Conservation (phyloP, 202 grass and related monocot species). For the Hordeum pubiflorum region DNA sequence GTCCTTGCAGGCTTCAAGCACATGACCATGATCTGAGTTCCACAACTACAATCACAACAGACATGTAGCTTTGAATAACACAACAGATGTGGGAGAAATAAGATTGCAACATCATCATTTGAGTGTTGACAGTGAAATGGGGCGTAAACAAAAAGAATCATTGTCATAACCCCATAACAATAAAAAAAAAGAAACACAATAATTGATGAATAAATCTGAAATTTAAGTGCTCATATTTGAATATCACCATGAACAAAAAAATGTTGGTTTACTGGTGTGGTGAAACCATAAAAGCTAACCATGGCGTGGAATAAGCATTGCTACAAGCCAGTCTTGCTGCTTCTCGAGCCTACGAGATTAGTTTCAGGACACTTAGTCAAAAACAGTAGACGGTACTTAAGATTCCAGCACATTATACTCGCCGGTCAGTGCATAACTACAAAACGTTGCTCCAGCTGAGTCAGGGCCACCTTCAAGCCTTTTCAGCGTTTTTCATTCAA, state of each 20-base stretch:
- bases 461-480: neutral
- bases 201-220: neutral
- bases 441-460: neutral
- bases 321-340: neutral
- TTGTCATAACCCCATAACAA: neutral
- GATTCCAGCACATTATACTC: neutral
- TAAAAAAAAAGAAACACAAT: neutral
- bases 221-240: neutral
- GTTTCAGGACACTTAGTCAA: neutral
- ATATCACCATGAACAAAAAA: neutral
- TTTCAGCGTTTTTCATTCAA: neutral
- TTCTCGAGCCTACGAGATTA: neutral
- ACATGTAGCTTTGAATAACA: neutral
- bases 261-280: neutral
- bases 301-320: neutral
- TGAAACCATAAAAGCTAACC: neutral
- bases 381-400: neutral
- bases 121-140: neutral
- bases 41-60: conserved; percentile 46
- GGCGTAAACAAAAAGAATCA: neutral
- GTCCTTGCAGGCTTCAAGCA: conserved; percentile 77
- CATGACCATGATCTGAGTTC: conserved; percentile 93
- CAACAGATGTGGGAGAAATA: neutral
- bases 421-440: neutral
- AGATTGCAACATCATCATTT: neutral